Evolutionary conservation across 202 grass and related monocot genomes (phyloP).

Genomic region (Digitaria exilis): DNA sequence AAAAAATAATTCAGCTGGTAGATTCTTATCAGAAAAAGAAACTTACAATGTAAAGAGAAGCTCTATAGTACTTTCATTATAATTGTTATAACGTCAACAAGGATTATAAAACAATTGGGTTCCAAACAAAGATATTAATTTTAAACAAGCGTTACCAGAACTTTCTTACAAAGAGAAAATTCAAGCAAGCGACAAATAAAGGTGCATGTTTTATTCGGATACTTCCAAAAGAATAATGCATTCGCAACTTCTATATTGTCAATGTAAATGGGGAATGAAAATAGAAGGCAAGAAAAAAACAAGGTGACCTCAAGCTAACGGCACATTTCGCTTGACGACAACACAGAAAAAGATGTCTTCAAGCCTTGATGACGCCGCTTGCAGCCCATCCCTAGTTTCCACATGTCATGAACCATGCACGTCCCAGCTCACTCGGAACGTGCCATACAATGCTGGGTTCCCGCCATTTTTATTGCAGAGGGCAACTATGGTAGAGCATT

Average conservation of each 20-base stretch:
- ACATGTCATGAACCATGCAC: background rate
- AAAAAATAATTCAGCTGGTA: background rate
- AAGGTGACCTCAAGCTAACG: background rate
- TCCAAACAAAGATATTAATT: background rate
- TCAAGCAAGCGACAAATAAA: background rate
- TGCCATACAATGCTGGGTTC: background rate
- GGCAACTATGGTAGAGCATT: background rate
- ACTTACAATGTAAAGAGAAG: background rate
- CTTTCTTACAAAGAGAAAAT: background rate
- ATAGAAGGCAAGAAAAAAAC: constrained; percentile 3
- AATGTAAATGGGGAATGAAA: background rate
- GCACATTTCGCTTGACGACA: background rate
- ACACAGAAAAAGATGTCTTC: background rate
- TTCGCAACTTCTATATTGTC: background rate
- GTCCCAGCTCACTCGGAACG: background rate
- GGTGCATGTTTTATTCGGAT: background rate
- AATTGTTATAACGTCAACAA: background rate
- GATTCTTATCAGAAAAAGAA: background rate
- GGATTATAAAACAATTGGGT: background rate
- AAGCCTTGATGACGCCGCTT: background rate
- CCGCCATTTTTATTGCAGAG: background rate
- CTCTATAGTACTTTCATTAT: background rate
- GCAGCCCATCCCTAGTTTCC: background rate
- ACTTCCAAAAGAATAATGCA: background rate
- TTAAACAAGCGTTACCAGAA: background rate